Percentiles rank a stretch among this genome's conserved stretches.
Conservation (phyloP, 257 asterid species). For the Nicotiana benthamiana region DNA sequence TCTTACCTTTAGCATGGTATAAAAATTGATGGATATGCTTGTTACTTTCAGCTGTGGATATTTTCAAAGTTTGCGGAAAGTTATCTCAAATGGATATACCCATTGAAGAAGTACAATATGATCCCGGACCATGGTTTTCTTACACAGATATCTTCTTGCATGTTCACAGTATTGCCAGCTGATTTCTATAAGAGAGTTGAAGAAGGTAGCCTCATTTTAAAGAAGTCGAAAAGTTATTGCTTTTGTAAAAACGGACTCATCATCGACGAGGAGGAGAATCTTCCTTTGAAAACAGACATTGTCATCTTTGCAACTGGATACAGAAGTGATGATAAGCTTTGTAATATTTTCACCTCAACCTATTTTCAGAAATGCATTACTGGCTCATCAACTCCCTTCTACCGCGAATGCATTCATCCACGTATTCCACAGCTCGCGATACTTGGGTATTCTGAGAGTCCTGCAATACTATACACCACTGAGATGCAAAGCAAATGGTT, state of each 20-base stretch:
- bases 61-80: conserved; percentile 33
- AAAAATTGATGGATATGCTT: not conserved
- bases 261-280: conserved; percentile 5
- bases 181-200: conserved; percentile 35
- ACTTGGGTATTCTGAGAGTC: conserved; percentile 53
- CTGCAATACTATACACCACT: conserved; percentile 34
- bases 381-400: conserved; percentile 47
- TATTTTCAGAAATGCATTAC: conserved; percentile 36
- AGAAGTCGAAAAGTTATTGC: conserved; percentile 15
- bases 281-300: conserved; percentile 29
- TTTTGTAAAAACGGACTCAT: conserved; percentile 33
- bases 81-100: conserved; percentile 52
- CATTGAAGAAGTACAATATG: conserved; percentile 38
- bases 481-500: conserved; percentile 55
- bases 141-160: conserved; percentile 41
- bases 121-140: conserved; percentile 43
- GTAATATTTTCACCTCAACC: conserved; percentile 30
- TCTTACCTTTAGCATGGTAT: not conserved
- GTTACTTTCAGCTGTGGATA: conserved; percentile 38
- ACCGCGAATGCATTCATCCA: conserved; percentile 64
- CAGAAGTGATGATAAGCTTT: conserved; percentile 39
- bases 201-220: conserved; percentile 43
- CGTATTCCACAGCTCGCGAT: conserved; percentile 51
- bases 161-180: conserved; percentile 42
- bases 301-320: conserved; percentile 56